A percentile compares a stretch with the other conserved stretches of the same genome.
Evolutionary conservation across 2,329 filamentous ascomycete genomes (phyloP).

Genomic region (Pseudonectria buxi): DNA sequence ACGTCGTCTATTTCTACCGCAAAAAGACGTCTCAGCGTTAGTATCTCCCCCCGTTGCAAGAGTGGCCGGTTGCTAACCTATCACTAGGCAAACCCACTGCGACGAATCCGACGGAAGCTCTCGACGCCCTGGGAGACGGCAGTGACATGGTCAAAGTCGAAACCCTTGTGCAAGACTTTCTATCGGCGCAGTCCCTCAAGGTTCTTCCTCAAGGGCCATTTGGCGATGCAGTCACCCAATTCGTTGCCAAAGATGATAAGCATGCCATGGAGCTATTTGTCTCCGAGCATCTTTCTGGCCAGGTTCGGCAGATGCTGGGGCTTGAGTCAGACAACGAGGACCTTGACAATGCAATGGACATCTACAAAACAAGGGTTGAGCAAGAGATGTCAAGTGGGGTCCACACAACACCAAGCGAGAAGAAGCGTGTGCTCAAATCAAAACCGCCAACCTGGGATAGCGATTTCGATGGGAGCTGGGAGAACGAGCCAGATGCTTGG

Average conservation of each 20-base stretch:
- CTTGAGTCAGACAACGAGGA: constrained; percentile 60
- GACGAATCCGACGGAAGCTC: constrained; percentile 56
- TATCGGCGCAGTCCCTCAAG: constrained; percentile 80
- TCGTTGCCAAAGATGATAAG: constrained; percentile 92
- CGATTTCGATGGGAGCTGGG: constrained; percentile 84
- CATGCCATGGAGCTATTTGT: constrained; percentile 82
- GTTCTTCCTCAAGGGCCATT: constrained; percentile 91
- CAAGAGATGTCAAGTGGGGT: constrained; percentile 62
- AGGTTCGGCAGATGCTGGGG: constrained; percentile 62
- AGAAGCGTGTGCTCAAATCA: constrained; percentile 52
- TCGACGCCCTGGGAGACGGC: constrained; percentile 42
- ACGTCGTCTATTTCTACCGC: constrained; percentile 87
- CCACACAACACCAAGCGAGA: constrained; percentile 33
- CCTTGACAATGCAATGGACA: constrained; percentile 66
- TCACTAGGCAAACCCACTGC: constrained; percentile 26
- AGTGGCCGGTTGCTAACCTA: constrained; percentile 3
- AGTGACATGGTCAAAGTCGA: constrained; percentile 77
- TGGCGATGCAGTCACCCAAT: constrained; percentile 85
- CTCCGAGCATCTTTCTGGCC: constrained; percentile 60
- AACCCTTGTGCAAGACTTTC: constrained; percentile 78
- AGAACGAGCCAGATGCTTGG: constrained; percentile 62
- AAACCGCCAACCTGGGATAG: constrained; percentile 80
- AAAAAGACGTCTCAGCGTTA: constrained; percentile 62
- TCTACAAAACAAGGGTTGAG: constrained; percentile 63
- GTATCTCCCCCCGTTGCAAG: not conserved